Evolutionary conservation across 2,329 filamentous ascomycete genomes (phyloP), one percentile per base, ranked within the genome.

Genomic region (Ceratocystis papillata): DNA sequence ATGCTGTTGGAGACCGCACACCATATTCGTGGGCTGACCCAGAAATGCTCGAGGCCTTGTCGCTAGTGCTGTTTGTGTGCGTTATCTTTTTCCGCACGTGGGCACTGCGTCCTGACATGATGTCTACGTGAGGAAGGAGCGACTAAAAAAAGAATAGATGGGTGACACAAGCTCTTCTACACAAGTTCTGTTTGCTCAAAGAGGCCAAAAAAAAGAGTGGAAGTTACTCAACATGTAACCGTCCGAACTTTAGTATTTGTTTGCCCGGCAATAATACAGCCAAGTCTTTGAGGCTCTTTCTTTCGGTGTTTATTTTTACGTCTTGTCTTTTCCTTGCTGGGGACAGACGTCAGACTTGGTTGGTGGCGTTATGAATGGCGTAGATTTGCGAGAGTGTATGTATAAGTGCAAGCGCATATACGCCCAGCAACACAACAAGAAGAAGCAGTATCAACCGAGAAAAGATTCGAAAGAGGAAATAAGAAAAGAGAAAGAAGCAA

Each of bases 81-180:
- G 78, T 81, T 69, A 81, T 82, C 75, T 82, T 83, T 72, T 83
- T 83, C 71, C 82, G 80, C 71, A 82, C 81, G 70, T 81, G 78
- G 41, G 81, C 82, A 73, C 81, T 83, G 65, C 82, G 76, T 68
- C 81, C 81, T 5, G 82, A 84, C 82, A 84, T 84, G 68, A 65
- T 73, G 33, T 37, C 33, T 37, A 37, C 33, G 33, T 37, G 33
- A 37, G 33, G 33, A 37, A 37, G 67, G 57, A 44, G 37, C 17
- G 28, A 17, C 20, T 41, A 30, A 41, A 62, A 44, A n/a, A 44
- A 10, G 15, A 59, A 33, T n/a, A 20, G 53, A 17, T 7, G n/a
- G 53, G 53, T 59, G 53, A 59, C 53, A 59, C 53, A 33, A 59
- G 20, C 15, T 59, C 22, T 59, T 8, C 33, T 37, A 37, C 33